phyloP scores from a whole-genome alignment of 2,329 filamentous ascomycete species.

The Trichothecium roseum region DNA sequence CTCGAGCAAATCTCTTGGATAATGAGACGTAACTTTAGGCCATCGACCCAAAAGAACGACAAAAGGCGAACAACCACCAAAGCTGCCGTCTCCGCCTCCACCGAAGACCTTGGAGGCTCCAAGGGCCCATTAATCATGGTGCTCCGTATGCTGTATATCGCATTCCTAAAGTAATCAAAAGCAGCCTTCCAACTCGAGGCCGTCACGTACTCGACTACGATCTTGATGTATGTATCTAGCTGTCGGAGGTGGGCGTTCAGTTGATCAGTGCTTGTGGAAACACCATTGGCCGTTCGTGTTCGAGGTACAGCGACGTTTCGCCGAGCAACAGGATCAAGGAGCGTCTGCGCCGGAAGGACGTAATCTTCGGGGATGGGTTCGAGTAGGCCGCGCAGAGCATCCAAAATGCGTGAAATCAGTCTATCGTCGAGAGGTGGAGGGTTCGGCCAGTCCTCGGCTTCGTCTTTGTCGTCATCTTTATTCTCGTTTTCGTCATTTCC shows the following conservation, averaged over 20 bases:
- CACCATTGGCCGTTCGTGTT: constrained; percentile 9
- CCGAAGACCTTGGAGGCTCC: constrained; percentile 21
- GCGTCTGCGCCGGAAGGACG: constrained; percentile 42
- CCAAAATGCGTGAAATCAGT: constrained; percentile 44
- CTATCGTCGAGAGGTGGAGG: constrained; percentile 35
- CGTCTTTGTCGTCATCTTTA: constrained; percentile 4
- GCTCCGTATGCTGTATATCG: constrained; percentile 40
- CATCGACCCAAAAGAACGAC: constrained; percentile 55
- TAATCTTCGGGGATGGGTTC: constrained; percentile 49
- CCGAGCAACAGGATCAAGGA: constrained; percentile 41
- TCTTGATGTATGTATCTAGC: constrained; percentile 44
- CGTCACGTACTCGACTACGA: constrained; percentile 52
- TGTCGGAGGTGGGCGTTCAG: constrained; percentile 20
- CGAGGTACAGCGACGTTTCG: constrained; percentile 24
- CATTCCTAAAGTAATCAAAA: constrained; percentile 46
- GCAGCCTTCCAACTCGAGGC: constrained; percentile 52
- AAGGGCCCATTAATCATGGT: constrained; percentile 27
- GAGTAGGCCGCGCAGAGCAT: constrained; percentile 44
- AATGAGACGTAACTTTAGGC: constrained; percentile 47
- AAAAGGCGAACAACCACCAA: constrained; percentile 48
- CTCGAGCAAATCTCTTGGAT: constrained; percentile 58
- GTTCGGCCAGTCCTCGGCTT: constrained; percentile 8
- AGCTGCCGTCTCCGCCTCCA: constrained; percentile 41
- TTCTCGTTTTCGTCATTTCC: constrained; percentile 6
- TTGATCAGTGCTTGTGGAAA: constrained; percentile 11